phyloP scores from a whole-genome alignment of 805 yeast species.

The Hanseniaspora thailandica region DNA sequence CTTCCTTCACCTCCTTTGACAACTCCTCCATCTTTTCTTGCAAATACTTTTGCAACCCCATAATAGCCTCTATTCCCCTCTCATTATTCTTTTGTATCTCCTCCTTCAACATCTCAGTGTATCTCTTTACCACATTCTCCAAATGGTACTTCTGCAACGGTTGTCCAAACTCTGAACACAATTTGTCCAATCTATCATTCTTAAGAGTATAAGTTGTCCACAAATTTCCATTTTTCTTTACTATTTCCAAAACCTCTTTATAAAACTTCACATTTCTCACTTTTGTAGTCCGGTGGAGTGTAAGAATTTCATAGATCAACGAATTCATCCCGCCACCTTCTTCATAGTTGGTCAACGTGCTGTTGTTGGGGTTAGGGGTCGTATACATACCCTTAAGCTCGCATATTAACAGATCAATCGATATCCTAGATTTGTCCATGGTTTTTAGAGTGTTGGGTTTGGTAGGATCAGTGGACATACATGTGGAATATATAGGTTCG shows the following conservation, averaged over 20 bases:
- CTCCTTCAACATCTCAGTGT: not conserved
- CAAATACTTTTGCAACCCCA: not conserved
- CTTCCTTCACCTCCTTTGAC: not conserved
- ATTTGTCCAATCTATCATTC: not conserved
- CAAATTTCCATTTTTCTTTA: not conserved
- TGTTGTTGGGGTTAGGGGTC: too few species aligned
- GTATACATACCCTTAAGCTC: slow-evolving; percentile 1
- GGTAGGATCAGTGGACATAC: not conserved
- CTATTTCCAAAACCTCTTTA: not conserved
- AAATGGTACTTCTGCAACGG: slow-evolving; percentile 4
- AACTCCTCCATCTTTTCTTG: not conserved
- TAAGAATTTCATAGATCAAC: not conserved
- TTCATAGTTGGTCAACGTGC: not conserved
- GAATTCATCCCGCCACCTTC: not conserved
- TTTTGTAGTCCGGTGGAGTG: not conserved
- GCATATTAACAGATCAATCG: slow-evolving; percentile 1
- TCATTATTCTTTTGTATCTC: not conserved
- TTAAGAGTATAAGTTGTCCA: slow-evolving; percentile 7
- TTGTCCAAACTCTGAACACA: not conserved
- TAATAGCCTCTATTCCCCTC: not conserved
- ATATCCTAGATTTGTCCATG: not conserved
- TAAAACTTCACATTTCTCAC: not conserved
- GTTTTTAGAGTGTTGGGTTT: not conserved
- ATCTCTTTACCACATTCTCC: not conserved
- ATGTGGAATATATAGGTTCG: not conserved